A percentile compares a stretch with the other conserved stretches of the same genome.
phyloP scores from a whole-genome alignment of 192 early-diverging fungal species.

The Dissophora ornata region DNA sequence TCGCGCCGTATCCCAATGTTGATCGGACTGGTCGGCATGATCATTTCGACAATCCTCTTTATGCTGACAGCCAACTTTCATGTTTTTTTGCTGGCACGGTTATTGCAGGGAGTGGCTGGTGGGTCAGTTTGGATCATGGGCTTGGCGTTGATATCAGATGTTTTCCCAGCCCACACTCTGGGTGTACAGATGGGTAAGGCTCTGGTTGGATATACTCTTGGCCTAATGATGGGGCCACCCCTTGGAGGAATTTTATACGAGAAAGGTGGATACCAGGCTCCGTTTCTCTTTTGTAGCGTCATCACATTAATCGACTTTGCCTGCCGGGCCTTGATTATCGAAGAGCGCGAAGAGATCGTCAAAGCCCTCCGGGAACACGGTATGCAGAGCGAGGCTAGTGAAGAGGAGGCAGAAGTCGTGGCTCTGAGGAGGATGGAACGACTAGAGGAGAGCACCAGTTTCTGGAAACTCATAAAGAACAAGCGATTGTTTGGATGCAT shows the following conservation, averaged over 20 bases:
- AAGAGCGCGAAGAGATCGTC: slow-evolving; percentile 66
- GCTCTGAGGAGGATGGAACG: slow-evolving; percentile 17
- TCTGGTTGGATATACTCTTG: slow-evolving; percentile 72
- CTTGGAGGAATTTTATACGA: slow-evolving; percentile 74
- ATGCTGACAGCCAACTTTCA: slow-evolving; percentile 70
- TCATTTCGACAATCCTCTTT: slow-evolving; percentile 71
- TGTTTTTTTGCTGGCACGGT: slow-evolving; percentile 71
- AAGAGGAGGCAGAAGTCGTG: slow-evolving; percentile 34
- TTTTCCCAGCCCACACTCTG: slow-evolving; percentile 56
- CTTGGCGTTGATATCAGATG: slow-evolving; percentile 77
- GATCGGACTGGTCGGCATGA: slow-evolving; percentile 70
- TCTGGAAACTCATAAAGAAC: slow-evolving; percentile 35
- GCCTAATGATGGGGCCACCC: slow-evolving; percentile 74
- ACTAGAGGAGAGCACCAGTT: slow-evolving; percentile 23
- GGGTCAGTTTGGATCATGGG: slow-evolving; percentile 80
- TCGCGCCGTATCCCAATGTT: slow-evolving; percentile 76
- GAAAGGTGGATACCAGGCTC: slow-evolving; percentile 69
- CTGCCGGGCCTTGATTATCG: slow-evolving; percentile 64
- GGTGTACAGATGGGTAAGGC: slow-evolving; percentile 79
- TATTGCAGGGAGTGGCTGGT: slow-evolving; percentile 77
- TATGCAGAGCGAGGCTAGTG: slow-evolving; percentile 30
- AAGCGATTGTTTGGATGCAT: slow-evolving; percentile 40
- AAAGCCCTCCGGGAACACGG: slow-evolving; percentile 25
- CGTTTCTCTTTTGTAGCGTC: slow-evolving; percentile 73
- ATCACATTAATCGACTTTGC: slow-evolving; percentile 70